phyloP scores from a whole-genome alignment of 2,329 filamentous ascomycete genomes.

The Colletotrichum aenigma region DNA sequence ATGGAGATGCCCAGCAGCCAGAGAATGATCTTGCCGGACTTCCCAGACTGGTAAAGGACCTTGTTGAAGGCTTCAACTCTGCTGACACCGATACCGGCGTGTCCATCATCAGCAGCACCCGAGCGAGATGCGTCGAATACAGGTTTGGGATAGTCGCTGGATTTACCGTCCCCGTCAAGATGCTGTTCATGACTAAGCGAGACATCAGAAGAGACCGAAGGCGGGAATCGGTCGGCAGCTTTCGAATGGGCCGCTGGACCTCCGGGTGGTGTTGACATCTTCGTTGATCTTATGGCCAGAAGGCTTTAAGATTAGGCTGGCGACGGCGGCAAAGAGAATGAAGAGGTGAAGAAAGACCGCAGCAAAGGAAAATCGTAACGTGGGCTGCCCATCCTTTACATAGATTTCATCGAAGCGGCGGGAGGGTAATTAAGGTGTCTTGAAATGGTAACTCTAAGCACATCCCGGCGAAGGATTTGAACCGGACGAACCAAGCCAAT shows the following conservation, averaged over 20 bases:
- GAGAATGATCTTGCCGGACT: conserved; percentile 34
- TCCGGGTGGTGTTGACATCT: background rate
- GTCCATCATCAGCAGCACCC: background rate
- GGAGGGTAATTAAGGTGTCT: background rate
- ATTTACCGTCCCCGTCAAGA: background rate
- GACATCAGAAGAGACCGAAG: background rate
- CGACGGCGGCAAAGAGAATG: background rate
- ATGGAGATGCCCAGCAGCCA: conserved; percentile 37
- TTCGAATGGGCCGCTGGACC: background rate
- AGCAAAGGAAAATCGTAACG: background rate
- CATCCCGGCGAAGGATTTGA: background rate
- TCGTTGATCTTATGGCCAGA: background rate
- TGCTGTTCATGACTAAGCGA: background rate
- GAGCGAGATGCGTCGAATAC: background rate
- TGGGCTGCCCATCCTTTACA: background rate
- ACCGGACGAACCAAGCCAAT: background rate
- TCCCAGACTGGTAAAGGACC: conserved; percentile 41
- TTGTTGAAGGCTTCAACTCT: conserved; percentile 43
- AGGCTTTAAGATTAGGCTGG: background rate
- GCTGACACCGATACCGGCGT: conserved; percentile 29
- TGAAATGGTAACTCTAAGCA: background rate
- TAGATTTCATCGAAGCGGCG: background rate
- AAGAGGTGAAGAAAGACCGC: background rate
- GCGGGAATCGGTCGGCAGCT: background rate
- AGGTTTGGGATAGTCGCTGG: background rate